Conservation (phyloP, 768 basidiomycete genomes). For the Pilatotrama ljubarskyi region DNA sequence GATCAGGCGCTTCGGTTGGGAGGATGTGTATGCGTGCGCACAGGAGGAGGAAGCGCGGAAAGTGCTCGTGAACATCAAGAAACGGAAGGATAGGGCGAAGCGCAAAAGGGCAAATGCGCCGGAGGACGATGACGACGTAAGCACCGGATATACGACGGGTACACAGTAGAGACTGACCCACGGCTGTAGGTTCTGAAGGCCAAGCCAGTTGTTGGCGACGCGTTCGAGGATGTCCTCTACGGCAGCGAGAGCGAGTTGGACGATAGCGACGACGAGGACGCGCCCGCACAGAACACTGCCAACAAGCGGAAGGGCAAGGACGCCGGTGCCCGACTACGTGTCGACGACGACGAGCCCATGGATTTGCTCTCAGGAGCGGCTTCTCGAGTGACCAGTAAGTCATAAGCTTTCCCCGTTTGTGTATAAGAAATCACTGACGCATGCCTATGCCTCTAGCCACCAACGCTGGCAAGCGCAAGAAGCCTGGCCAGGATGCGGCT, state of each 20-base stretch:
- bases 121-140: constrained; percentile 55
- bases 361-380: constrained; percentile 86
- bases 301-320: constrained; percentile 39
- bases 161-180: not conserved
- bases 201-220: constrained; percentile 62
- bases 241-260: constrained; percentile 92
- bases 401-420: not conserved
- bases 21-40: constrained; percentile 74
- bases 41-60: constrained; percentile 83
- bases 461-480: constrained; percentile 58
- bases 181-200: constrained; percentile 30
- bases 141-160: not conserved
- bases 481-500: constrained; percentile 83
- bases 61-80: constrained; percentile 91
- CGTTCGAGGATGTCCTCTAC: constrained; percentile 96
- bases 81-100: constrained; percentile 92
- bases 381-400: constrained; percentile 69
- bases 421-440: not conserved
- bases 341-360: constrained; percentile 93
- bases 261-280: constrained; percentile 59
- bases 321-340: constrained; percentile 64
- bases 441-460: not conserved
- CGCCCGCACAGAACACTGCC: constrained; percentile 35
- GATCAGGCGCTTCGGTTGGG: constrained; percentile 87
- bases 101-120: constrained; percentile 70